These are phyloP conservation scores for Avena eriantha DNA, from an alignment of 176 grass and related monocot genomes.

Conservation along the genomic window DNA sequence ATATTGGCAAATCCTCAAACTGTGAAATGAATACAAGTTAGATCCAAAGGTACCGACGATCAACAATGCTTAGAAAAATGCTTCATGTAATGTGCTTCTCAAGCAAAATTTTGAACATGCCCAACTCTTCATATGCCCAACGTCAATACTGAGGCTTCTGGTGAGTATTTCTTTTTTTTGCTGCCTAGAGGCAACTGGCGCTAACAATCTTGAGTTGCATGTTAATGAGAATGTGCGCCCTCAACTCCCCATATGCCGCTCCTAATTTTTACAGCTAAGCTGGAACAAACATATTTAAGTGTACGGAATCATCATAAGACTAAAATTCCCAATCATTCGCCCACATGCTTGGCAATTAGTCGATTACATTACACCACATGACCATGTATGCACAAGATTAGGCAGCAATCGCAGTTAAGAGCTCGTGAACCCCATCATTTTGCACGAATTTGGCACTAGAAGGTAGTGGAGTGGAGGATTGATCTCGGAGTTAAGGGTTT, in stretches of 20 bases:
- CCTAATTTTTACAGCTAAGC: not conserved
- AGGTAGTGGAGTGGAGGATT: not conserved
- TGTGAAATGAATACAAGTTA: slow-evolving; percentile 28
- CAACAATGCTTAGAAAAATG: not conserved
- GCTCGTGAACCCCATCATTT: not conserved
- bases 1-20: slow-evolving; percentile 83
- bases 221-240: not conserved
- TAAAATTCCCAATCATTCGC: not conserved
- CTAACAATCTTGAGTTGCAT: not conserved
- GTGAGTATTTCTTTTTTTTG: too few species aligned
- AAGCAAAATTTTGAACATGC: not conserved
- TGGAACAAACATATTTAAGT: not conserved
- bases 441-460: not conserved
- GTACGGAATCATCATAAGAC: not conserved
- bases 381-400: not conserved
- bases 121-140: not conserved
- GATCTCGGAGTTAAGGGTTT: slow-evolving; percentile 23
- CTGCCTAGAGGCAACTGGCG: not conserved
- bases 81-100: not conserved
- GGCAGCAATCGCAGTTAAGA: not conserved
- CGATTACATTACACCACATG: not conserved
- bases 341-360: not conserved
- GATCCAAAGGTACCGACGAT: not conserved
- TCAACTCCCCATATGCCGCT: not conserved
- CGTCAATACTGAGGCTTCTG: not conserved